Evolutionary conservation across 257 asterid species (phyloP).

Genomic region (Parsonsia alboflavescens): DNA sequence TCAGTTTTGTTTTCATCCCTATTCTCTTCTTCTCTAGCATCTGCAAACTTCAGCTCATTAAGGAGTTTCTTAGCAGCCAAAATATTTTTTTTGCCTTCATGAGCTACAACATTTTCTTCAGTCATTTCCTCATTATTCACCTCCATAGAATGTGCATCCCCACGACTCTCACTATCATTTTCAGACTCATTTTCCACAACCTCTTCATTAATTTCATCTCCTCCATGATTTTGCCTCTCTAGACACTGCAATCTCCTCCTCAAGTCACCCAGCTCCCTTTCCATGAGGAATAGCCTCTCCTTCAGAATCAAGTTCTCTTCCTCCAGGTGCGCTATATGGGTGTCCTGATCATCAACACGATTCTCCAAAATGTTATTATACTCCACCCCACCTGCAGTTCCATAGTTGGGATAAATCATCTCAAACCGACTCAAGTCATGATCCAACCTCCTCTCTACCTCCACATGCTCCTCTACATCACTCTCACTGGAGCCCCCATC

Average conservation of each 20-base stretch:
- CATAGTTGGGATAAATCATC: conserved; percentile 59
- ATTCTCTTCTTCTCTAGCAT: conserved; percentile 12
- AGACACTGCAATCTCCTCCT: conserved; percentile 64
- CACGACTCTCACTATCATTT: conserved; percentile 55
- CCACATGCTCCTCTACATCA: conserved; percentile 80
- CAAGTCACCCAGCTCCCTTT: conserved; percentile 61
- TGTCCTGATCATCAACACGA: conserved; percentile 77
- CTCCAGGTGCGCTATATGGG: conserved; percentile 71
- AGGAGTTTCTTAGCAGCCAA: conserved; percentile 9
- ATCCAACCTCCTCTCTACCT: conserved; percentile 78
- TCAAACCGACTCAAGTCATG: conserved; percentile 81
- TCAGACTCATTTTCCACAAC: conserved; percentile 62
- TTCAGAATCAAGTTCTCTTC: conserved; percentile 71
- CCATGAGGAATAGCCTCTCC: conserved; percentile 79
- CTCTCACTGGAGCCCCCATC: conserved; percentile 78
- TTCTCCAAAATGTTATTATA: conserved; percentile 60
- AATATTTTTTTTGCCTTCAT: conserved; percentile 6
- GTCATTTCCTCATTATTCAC: conserved; percentile 43
- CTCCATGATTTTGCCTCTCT: conserved; percentile 42
- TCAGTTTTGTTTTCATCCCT: conserved; percentile 11
- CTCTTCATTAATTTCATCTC: conserved; percentile 47
- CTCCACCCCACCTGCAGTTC: conserved; percentile 37
- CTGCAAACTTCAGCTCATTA: neutral
- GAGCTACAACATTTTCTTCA: conserved; percentile 31
- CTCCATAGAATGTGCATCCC: conserved; percentile 45